Percentiles rank a stretch among this genome's conserved stretches.
Conservation (phyloP, 2,329 filamentous ascomycete genomes). For the Fusarium mundagurra region DNA sequence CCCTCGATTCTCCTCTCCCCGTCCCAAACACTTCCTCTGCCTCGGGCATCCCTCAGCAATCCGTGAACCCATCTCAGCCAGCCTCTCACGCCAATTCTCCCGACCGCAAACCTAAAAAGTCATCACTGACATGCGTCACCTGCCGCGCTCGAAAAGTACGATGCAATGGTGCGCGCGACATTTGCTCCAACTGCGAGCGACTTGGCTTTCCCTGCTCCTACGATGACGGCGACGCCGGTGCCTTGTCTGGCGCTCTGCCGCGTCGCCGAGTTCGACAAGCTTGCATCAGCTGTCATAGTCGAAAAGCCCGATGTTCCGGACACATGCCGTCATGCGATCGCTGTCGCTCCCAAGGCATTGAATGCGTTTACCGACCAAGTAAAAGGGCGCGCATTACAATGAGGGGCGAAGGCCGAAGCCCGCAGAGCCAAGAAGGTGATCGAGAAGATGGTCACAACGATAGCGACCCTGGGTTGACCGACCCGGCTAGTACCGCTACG, state of each 20-base stretch:
- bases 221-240: constrained; percentile 57
- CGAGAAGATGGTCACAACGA: constrained; percentile 48
- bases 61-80: constrained; percentile 32
- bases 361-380: constrained; percentile 64
- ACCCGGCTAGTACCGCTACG: constrained; percentile 47
- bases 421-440: constrained; percentile 49
- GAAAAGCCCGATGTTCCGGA: constrained; percentile 69
- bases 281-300: constrained; percentile 66
- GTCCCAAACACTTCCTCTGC: constrained; percentile 5
- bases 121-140: constrained; percentile 62
- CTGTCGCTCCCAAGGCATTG: constrained; percentile 61
- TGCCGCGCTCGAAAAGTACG: constrained; percentile 67
- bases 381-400: constrained; percentile 51
- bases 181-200: constrained; percentile 68
- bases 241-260: constrained; percentile 57
- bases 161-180: constrained; percentile 63
- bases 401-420: constrained; percentile 44
- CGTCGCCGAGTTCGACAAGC: constrained; percentile 65
- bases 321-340: constrained; percentile 64
- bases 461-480: constrained; percentile 49
- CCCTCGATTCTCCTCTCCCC: constrained; percentile 40
- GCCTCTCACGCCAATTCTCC: constrained; percentile 43
- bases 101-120: constrained; percentile 53
- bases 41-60: constrained; percentile 23
- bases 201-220: constrained; percentile 68